phyloP scores from a whole-genome alignment of 805 yeast species.

The Kazachstania kunashirensis region DNA sequence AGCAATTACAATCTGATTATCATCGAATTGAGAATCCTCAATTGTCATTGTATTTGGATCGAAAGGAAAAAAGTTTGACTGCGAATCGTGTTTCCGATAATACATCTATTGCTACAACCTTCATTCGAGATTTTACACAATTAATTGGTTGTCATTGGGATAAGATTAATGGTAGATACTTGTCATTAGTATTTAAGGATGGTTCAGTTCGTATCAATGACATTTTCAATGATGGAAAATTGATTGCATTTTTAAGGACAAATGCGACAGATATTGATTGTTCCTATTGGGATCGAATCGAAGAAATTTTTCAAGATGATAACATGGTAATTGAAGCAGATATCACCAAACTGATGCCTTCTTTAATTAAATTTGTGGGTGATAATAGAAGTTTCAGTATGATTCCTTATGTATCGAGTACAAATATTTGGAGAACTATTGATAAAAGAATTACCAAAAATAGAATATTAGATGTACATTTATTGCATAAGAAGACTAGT shows the following conservation, averaged over 20 bases:
- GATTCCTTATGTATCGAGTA: conserved; percentile 11
- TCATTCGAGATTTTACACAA: conserved; percentile 14
- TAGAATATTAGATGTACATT: conserved; percentile 15
- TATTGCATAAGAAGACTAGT: conserved; percentile 8
- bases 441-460: conserved; percentile 1
- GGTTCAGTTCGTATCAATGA: conserved; percentile 47
- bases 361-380: conserved; percentile 13
- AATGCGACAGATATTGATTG: conserved; percentile 5
- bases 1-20: too few relatives aligned
- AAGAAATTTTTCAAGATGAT: not conserved
- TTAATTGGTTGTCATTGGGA: conserved; percentile 21
- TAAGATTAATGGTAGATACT: conserved; percentile 22
- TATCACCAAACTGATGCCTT: conserved; percentile 15
- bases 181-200: conserved; percentile 37
- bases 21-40: conserved; percentile 10
- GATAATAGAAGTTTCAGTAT: conserved; percentile 1
- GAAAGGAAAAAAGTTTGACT: conserved; percentile 10
- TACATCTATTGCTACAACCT: conserved; percentile 13
- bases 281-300: conserved; percentile 17
- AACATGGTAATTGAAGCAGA: conserved; percentile 10
- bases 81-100: conserved; percentile 14
- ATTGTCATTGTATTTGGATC: conserved; percentile 10
- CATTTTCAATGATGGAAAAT: conserved; percentile 18
- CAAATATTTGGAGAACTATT: conserved; percentile 12
- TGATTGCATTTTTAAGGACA: conserved; percentile 16